Evolutionary conservation across 2,329 filamentous ascomycete species (phyloP).

Genomic region (Parascedosporium putredinis): DNA sequence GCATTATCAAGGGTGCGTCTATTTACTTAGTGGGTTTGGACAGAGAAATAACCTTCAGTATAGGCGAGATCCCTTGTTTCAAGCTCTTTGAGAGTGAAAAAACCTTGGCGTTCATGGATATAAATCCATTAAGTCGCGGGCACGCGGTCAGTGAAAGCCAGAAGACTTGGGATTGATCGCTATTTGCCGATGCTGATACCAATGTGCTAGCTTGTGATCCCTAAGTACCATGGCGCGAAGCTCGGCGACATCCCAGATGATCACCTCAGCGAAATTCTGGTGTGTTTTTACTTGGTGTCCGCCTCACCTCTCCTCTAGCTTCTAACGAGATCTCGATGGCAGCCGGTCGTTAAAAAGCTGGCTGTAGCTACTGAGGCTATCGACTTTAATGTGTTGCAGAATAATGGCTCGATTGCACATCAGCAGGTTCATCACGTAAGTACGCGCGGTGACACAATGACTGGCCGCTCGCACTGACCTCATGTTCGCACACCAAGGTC

Average conservation of each 20-base stretch:
- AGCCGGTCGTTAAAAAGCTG: slow-evolving; percentile 80
- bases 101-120: slow-evolving; percentile 91
- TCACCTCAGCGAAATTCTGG: slow-evolving; percentile 69
- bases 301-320: neutral
- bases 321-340: neutral
- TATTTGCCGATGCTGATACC: neutral
- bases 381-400: slow-evolving; percentile 92
- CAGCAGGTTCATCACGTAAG: slow-evolving; percentile 85
- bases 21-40: neutral
- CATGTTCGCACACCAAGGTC: too few species aligned
- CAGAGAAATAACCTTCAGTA: slow-evolving; percentile 6
- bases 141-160: slow-evolving; percentile 59
- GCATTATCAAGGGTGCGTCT: slow-evolving; percentile 76
- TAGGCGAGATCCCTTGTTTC: slow-evolving; percentile 90
- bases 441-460: too few species aligned
- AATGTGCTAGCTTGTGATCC: slow-evolving; percentile 70
- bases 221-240: slow-evolving; percentile 88
- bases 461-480: too few species aligned
- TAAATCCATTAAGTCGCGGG: slow-evolving; percentile 77
- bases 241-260: slow-evolving; percentile 90
- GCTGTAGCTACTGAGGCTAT: slow-evolving; percentile 62
- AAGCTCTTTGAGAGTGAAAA: slow-evolving; percentile 95
- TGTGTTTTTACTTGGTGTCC: slow-evolving; percentile 25
- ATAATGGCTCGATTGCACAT: slow-evolving; percentile 86
- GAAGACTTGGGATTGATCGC: neutral